Evolutionary conservation across 805 yeast genomes (phyloP), one percentile per base, ranked within the genome.

Genomic region (Sporopachydermia lactativora): DNA sequence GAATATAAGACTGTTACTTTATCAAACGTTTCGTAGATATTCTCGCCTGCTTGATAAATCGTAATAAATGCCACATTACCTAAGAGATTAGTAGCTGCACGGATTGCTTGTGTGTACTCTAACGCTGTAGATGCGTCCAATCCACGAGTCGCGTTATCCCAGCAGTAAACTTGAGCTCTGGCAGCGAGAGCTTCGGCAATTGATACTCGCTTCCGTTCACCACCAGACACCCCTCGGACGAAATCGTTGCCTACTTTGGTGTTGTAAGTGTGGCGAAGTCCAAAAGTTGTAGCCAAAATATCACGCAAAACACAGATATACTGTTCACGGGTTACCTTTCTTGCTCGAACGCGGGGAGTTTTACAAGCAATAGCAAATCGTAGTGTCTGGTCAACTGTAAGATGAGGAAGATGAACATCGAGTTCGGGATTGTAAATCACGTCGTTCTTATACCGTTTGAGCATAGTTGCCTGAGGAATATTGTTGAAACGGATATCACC

Each of bases 111-210:
- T 35, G 80, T 66, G 51, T 75, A 82, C 53, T 81, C 88, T 47
- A 79, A 64, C 3, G 94, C 94, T 35, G 92, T 81, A 6, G 92
- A 81, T 3, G 92, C 70, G 60, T 82, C 94, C 44, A 83, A 66
- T 50, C 94, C 94, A 63, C 92, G 73, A 4, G 94, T 83, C 4
- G 89, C 80, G 52, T 83, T 83, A 63, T 82, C 88, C 75, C 82
- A 78, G 58, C 81, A 74, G 47, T 71, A 77, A 39, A 79, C 64
- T 39, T 71, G 62, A 19, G 84, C 79, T 18, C 77, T 73, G 39
- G 77, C 66, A 38, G 80, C 70, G 37, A 79, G 61, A 1, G 81
- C 81, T 59, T 82, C 94, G 6, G 86, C 84, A 50, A 82, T 76
- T 6, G 89, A 78, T 2, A 82, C 89, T 63, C 94, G 73, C 59